phyloP scores from a whole-genome alignment of 805 yeast genomes.

The Sugiyamaella smithiae region DNA sequence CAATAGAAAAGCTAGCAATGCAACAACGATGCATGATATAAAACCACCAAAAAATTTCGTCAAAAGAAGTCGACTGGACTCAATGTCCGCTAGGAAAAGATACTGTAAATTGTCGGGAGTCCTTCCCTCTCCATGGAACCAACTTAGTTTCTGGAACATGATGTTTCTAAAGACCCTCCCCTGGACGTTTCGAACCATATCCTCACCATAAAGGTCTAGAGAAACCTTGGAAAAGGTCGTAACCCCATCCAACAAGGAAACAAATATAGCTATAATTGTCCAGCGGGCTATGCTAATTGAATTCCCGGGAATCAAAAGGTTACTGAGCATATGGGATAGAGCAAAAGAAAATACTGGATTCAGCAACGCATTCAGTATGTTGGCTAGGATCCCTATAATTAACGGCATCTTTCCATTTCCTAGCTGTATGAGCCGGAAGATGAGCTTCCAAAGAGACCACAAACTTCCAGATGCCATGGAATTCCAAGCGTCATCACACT shows the following conservation, averaged over 20 bases:
- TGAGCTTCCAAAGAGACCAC: too few relatives aligned
- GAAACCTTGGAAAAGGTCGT: conserved; percentile 51
- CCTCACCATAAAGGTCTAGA: conserved; percentile 58
- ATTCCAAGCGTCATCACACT: too few relatives aligned
- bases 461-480: too few relatives aligned
- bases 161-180: conserved; percentile 42
- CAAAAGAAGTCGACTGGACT: conserved; percentile 68
- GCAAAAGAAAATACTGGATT: conserved; percentile 79
- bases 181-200: conserved; percentile 60
- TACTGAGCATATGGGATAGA: conserved; percentile 65
- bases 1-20: conserved; percentile 70
- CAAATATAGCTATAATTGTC: conserved; percentile 61
- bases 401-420: too few relatives aligned
- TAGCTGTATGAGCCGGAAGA: too few relatives aligned
- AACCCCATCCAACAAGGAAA: conserved; percentile 64
- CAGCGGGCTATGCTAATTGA: conserved; percentile 43
- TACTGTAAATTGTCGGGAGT: conserved; percentile 50
- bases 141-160: conserved; percentile 48
- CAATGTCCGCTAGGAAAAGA: conserved; percentile 72
- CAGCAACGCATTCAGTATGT: conserved; percentile 53
- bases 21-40: conserved; percentile 51
- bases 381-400: conserved; percentile 29
- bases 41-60: conserved; percentile 59
- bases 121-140: conserved; percentile 47
- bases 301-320: conserved; percentile 50